Evolutionary conservation across 1,284 basidiomycete species (phyloP).

Genomic region (Agaricales sp.): DNA sequence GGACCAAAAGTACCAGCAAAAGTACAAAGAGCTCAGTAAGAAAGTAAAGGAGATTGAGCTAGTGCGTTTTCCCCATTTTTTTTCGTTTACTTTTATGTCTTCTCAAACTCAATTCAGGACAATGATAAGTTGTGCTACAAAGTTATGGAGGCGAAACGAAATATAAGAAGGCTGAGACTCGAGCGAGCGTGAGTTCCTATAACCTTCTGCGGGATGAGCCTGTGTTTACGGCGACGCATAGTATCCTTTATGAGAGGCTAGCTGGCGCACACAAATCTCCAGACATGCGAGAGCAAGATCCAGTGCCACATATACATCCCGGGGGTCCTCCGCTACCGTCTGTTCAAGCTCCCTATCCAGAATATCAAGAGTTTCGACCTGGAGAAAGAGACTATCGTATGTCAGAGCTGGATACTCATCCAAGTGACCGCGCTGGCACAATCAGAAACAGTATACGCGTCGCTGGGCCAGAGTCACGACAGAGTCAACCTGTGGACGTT

Average conservation of each 20-base stretch:
- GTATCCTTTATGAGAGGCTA: conserved; percentile 71
- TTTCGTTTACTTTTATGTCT: conserved; percentile 7
- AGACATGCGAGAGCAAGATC: conserved; percentile 30
- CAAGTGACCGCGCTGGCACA: no score
- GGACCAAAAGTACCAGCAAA: conserved; percentile 81
- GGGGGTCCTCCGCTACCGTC: conserved; percentile 23
- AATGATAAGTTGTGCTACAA: conserved; percentile 83
- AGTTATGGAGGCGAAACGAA: conserved; percentile 72
- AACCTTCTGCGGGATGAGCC: conserved; percentile 15
- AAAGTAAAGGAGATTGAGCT: conserved; percentile 85
- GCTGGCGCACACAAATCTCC: conserved; percentile 47
- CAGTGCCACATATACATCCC: conserved; percentile 27
- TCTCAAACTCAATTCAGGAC: conserved; percentile 37
- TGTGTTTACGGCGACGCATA: conserved; percentile 22
- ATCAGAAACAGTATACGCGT: no score
- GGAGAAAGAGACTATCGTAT: no score
- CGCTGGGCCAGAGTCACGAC: no score
- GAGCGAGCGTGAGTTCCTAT: conserved; percentile 68
- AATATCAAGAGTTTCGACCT: no score
- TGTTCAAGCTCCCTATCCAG: no score
- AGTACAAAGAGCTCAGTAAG: conserved; percentile 84
- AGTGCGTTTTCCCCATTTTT: conserved; percentile 33
- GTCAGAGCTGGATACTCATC: no score
- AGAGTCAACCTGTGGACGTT: no score
- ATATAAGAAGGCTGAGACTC: conserved; percentile 81